Base-by-base conservation (phyloP, 2,329 filamentous ascomycete genomes). In the Alternaria consortialis region DNA sequence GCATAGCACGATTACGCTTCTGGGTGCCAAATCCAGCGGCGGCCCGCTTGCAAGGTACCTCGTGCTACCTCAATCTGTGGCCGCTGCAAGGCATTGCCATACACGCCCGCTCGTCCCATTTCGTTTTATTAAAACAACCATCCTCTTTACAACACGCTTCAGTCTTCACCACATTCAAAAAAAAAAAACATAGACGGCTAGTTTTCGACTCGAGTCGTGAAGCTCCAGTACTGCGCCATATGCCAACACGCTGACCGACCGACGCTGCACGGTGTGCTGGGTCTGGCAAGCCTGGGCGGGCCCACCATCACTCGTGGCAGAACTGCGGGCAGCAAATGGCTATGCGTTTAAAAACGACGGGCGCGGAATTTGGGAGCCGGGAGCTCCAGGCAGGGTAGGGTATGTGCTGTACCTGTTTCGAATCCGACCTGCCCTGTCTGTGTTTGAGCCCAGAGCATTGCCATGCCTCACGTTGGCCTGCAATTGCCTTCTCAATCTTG, bases 331-430 rank as follows among this genome's bases (percentile, higher is more conserved):
- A 72, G 66, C 72, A 71, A 73, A 75, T 74, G 61, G 66, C 66
- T 67, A 55, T 69, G 70, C 72, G 74, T 74, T 70, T 72, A 71
- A 67, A 74, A 73, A 71, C 68, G 66, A 68, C 66, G 58, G 64
- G 60, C 58, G 67, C 70, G 70, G 70, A 70, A 67, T 62, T 66
- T 70, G 70, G 70, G 64, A 72, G 70, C 72, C 71, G 73, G 69
- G 64, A 62, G 55, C 58, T 65, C 62, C 58, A 58, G 53, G 58
- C 63, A 60, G 57, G 53, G 53, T 37, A 29, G 42, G 58, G 47
- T 58, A 58, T 63, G 68, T 72, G 72, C 70, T 72, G 72, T 75
- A 62, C 74, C 73, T 75, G 73, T 75, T 74, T 76, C 72, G 69
- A 65, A 67, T 65, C 60, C 64, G 57, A 56, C 66, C 20, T 50